A percentile compares a stretch with the other conserved stretches of the same genome.
Conservation (phyloP, 2,329 filamentous ascomycete species). For the Penicillium italicum region DNA sequence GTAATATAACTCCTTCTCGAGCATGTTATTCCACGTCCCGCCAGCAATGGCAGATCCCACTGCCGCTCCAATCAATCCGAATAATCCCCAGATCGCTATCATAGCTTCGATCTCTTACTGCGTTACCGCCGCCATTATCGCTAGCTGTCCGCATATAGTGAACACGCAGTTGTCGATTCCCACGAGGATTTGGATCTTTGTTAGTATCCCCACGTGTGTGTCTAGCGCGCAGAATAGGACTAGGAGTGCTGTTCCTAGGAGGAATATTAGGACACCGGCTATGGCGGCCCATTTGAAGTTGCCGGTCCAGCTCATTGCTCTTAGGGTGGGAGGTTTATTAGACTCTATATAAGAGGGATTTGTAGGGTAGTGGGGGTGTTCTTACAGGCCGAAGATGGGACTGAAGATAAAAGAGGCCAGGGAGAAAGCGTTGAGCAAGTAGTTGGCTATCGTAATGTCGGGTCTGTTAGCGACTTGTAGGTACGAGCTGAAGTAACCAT, state of each 20-base stretch:
- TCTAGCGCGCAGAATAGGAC: slow-evolving; percentile 5
- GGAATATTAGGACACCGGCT: slow-evolving; percentile 8
- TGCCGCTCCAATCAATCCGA: slow-evolving; percentile 5
- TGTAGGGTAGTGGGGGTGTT: too few species aligned
- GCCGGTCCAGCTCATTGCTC: slow-evolving; percentile 7
- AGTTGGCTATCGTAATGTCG: slow-evolving; percentile 2
- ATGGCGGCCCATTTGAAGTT: slow-evolving; percentile 12
- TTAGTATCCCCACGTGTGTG: slow-evolving; percentile 6
- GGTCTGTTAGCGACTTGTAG: slow-evolving; percentile 11
- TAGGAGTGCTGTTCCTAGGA: slow-evolving; percentile 4
- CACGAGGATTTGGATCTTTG: slow-evolving; percentile 8
- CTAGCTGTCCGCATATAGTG: slow-evolving; percentile 4
- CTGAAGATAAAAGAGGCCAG: slow-evolving; percentile 10
- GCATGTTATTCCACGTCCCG: slow-evolving; percentile 11
- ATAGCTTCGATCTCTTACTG: slow-evolving; percentile 11
- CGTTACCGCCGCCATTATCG: slow-evolving; percentile 7
- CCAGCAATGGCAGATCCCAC: slow-evolving; percentile 9
- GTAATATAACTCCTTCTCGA: not conserved
- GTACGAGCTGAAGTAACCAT: slow-evolving; percentile 8
- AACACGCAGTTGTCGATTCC: slow-evolving; percentile 9
- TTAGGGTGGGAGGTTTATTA: not conserved
- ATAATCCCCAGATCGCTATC: slow-evolving; percentile 6
- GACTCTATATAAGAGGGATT: not conserved
- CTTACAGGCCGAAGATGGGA: slow-evolving; percentile 8
- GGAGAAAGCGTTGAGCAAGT: slow-evolving; percentile 7